phyloP scores from a whole-genome alignment of 208 protist genomes.

The Trichomonas gallinae region DNA sequence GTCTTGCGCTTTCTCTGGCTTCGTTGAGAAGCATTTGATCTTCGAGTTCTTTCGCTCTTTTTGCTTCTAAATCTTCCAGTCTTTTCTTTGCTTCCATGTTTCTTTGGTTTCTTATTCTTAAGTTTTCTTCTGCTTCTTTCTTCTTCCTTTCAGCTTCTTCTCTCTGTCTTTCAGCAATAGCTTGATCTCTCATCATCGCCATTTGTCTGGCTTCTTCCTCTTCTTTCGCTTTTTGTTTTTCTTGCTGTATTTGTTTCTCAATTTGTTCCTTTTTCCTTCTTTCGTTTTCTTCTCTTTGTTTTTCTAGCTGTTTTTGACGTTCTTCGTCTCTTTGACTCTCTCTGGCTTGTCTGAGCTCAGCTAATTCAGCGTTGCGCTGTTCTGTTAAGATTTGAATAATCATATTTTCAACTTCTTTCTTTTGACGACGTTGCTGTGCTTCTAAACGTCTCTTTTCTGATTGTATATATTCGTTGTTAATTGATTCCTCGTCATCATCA shows the following conservation, averaged over 20 bases:
- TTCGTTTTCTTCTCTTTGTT: background rate
- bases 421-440: background rate
- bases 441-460: background rate
- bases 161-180: background rate
- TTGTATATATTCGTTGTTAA: background rate
- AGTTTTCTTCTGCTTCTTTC: background rate
- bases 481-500: background rate
- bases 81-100: background rate
- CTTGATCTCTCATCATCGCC: background rate
- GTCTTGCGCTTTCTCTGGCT: background rate
- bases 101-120: background rate
- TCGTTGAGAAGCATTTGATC: background rate
- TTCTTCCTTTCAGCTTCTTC: background rate
- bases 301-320: background rate
- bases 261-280: background rate
- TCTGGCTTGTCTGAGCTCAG: background rate
- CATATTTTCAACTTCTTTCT: background rate
- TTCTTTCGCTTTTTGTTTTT: background rate
- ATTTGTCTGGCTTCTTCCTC: background rate
- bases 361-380: background rate
- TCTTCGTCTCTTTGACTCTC: background rate
- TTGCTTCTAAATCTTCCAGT: background rate
- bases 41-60: background rate
- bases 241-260: background rate
- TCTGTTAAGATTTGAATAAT: background rate